Evolutionary conservation across 2,329 filamentous ascomycete genomes (phyloP).

Genomic region (Mycosphaerelloides madeirae): DNA sequence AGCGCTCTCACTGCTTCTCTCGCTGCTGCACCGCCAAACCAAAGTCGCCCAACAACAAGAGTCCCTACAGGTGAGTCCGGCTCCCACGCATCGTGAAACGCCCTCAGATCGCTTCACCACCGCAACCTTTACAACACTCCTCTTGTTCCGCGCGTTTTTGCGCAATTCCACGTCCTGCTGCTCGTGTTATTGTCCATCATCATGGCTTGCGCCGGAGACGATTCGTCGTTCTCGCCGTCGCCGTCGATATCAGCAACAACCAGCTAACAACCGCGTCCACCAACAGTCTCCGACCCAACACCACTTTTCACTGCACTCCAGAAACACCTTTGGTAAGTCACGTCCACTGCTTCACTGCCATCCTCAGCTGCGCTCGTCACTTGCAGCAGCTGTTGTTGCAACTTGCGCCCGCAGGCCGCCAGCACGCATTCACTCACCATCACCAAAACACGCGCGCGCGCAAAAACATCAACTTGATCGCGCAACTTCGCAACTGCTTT

Average conservation of each 20-base stretch:
- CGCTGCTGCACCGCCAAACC: no score
- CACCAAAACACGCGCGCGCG: constrained; percentile 4
- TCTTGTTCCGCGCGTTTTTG: no score
- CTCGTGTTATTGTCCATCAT: no score
- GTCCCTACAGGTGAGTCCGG: no score
- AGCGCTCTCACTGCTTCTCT: no score
- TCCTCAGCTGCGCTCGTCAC: constrained; percentile 11
- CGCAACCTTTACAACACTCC: no score
- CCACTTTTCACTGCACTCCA: background rate
- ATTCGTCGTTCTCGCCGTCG: background rate
- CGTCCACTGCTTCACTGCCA: constrained; percentile 5
- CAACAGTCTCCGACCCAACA: constrained; percentile 2
- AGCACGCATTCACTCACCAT: background rate
- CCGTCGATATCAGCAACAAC: background rate
- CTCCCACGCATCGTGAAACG: no score
- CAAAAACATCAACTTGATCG: constrained; percentile 10
- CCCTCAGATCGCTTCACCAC: no score
- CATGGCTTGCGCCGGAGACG: no score
- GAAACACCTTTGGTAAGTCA: constrained; percentile 9
- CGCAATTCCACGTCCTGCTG: no score
- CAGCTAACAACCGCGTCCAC: constrained; percentile 1
- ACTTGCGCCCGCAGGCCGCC: constrained; percentile 18
- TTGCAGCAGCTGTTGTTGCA: constrained; percentile 20
- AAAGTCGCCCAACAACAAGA: no score
- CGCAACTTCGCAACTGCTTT: constrained; percentile 5